Evolutionary conservation across 106 monocot species (phyloP).

Genomic region (Chionographis japonica): DNA sequence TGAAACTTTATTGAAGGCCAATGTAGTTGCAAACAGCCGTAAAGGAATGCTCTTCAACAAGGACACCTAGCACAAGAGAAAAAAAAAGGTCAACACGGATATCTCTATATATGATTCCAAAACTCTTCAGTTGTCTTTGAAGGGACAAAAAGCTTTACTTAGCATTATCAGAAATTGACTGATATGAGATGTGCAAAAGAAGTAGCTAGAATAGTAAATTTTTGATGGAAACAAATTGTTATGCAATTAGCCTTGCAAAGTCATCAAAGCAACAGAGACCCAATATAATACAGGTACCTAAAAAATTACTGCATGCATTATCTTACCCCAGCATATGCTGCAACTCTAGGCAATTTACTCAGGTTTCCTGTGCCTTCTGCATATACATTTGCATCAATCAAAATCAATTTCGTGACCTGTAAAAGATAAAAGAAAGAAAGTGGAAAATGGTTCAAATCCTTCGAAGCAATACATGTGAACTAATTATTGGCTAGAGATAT

Average conservation of each 20-base stretch:
- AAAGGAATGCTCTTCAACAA: slow-evolving; percentile 75
- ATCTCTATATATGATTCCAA: too few relatives aligned
- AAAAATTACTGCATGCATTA: not conserved
- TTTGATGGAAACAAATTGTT: not conserved
- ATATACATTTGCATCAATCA: slow-evolving; percentile 84
- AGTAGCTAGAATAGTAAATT: too few relatives aligned
- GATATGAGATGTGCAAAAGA: too few relatives aligned
- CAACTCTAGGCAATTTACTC: slow-evolving; percentile 45
- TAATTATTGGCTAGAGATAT: too few relatives aligned
- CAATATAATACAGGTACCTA: slow-evolving; percentile 1
- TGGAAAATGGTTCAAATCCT: not conserved
- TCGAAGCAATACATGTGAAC: too few relatives aligned
- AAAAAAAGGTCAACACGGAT: not conserved
- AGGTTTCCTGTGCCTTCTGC: slow-evolving; percentile 74
- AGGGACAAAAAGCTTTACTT: too few relatives aligned
- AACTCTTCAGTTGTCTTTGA: too few relatives aligned
- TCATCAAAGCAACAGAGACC: slow-evolving; percentile 7
- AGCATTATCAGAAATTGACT: too few relatives aligned
- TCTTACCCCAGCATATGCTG: slow-evolving; percentile 88
- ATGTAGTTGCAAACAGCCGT: slow-evolving; percentile 52
- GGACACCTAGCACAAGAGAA: slow-evolving; percentile 49
- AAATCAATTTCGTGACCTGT: slow-evolving; percentile 66
- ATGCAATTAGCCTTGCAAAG: not conserved
- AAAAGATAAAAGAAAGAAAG: slow-evolving; percentile 8
- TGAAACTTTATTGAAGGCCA: slow-evolving; percentile 59